These are phyloP conservation scores for Hemileccinum impolitum DNA, from an alignment of 768 basidiomycete genomes.

Conservation along the genomic window DNA sequence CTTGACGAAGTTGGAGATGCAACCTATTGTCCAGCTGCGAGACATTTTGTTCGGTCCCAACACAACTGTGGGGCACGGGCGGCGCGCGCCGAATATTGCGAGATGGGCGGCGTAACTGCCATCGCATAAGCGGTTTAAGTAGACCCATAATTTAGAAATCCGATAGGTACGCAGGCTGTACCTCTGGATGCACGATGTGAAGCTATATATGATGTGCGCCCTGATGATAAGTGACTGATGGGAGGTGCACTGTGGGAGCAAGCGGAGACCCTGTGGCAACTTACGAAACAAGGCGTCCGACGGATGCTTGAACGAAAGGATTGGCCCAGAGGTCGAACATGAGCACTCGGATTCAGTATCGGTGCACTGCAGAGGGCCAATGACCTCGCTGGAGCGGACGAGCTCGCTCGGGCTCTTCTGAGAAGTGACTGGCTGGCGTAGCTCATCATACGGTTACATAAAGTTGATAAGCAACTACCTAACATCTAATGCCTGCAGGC, in stretches of 20 bases:
- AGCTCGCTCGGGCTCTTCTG: conserved; percentile 2
- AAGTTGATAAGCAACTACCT: conserved; percentile 37
- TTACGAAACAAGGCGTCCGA: conserved; percentile 10
- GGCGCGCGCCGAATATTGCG: conserved; percentile 2
- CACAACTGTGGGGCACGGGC: too few relatives aligned
- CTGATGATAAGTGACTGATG: conserved; percentile 55
- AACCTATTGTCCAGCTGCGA: too few relatives aligned
- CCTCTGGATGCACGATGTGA: conserved; percentile 29
- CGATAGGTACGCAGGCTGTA: conserved; percentile 29
- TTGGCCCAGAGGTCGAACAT: background rate
- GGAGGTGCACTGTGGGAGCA: conserved; percentile 34
- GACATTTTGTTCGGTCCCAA: too few relatives aligned
- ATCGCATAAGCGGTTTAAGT: conserved; percentile 16
- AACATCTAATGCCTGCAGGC: conserved; percentile 68
- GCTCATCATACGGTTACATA: conserved; percentile 42
- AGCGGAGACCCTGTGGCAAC: conserved; percentile 6
- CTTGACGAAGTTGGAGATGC: background rate
- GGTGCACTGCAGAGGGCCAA: background rate
- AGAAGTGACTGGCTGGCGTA: conserved; percentile 12
- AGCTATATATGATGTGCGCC: conserved; percentile 36
- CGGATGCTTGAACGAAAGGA: background rate
- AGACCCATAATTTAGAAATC: conserved; percentile 26
- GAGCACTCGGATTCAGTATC: too few relatives aligned
- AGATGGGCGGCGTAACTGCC: conserved; percentile 24
- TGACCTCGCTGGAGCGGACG: background rate